Evolutionary conservation across 805 yeast genomes (phyloP).

Genomic region (Maudiozyma turicensis): DNA sequence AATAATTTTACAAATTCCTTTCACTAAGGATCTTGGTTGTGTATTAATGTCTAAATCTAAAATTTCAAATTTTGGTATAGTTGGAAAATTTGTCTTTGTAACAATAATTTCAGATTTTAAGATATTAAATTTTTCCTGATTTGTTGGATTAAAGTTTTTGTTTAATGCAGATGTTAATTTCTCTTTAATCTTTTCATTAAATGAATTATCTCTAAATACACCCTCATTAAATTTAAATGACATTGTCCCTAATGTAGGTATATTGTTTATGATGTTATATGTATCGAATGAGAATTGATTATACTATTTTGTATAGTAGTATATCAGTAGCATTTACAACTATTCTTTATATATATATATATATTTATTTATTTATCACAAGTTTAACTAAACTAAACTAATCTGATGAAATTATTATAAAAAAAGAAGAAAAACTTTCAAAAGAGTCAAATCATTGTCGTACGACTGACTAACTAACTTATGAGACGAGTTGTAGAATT

Average conservation of each 20-base stretch:
- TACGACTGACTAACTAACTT: no score
- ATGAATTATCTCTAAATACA: constrained; percentile 24
- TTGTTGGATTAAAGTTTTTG: constrained; percentile 8
- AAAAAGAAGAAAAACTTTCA: no score
- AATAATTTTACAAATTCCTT: constrained; percentile 28
- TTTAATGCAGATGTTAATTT: constrained; percentile 22
- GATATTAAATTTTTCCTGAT: constrained; percentile 6
- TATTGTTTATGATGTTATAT: no score
- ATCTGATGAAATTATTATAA: no score
- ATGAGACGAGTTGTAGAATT: no score
- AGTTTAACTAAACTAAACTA: no score
- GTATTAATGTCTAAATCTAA: constrained; percentile 26
- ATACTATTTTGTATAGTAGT: no score
- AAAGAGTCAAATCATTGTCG: no score
- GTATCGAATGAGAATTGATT: no score
- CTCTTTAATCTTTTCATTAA: constrained; percentile 22
- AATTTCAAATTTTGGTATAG: constrained; percentile 26
- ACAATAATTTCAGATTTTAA: constrained; percentile 26
- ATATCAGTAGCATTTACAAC: no score
- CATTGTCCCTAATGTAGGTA: constrained; percentile 6
- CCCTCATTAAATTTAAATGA: constrained; percentile 25
- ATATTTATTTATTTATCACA: no score
- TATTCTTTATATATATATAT: no score
- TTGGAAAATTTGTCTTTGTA: constrained; percentile 22
- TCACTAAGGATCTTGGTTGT: constrained; percentile 26